These are phyloP conservation scores for Annona cherimola DNA, from an alignment of 164 flowering plant genomes.

Conservation along the genomic window DNA sequence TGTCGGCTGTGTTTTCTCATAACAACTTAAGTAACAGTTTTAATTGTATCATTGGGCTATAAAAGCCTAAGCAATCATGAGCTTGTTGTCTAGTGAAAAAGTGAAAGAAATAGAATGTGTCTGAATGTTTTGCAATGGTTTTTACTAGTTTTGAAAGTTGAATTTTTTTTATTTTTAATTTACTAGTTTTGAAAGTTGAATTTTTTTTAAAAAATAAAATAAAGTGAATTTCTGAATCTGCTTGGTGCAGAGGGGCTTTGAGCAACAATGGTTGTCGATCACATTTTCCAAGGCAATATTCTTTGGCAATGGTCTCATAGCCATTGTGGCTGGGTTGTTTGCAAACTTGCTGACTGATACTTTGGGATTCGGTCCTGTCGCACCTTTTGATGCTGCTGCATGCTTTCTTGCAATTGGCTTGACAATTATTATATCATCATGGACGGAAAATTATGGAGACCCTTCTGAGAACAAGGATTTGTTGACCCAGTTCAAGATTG, in stretches of 20 bases:
- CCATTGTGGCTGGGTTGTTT: constrained; percentile 78
- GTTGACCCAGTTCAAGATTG: constrained; percentile 84
- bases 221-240: background rate
- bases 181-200: background rate
- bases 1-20: too few relatives aligned
- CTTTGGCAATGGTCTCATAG: constrained; percentile 93
- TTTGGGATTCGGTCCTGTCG: constrained; percentile 79
- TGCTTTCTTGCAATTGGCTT: constrained; percentile 90
- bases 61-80: background rate
- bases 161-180: background rate
- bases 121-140: background rate
- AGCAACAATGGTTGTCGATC: constrained; percentile 88
- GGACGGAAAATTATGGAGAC: constrained; percentile 93
- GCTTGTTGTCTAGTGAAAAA: background rate
- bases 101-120: background rate
- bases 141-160: background rate
- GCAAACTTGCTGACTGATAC: constrained; percentile 78
- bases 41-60: too few relatives aligned
- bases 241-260: constrained; percentile 72
- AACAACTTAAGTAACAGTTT: too few relatives aligned
- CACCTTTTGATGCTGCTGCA: constrained; percentile 96
- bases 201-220: background rate
- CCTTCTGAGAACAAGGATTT: constrained; percentile 90
- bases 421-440: constrained; percentile 78
- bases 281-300: constrained; percentile 96